Percentiles rank a stretch among this genome's conserved stretches.
Conservation (phyloP, 768 basidiomycete genomes). For the Termitomyces sp. region DNA sequence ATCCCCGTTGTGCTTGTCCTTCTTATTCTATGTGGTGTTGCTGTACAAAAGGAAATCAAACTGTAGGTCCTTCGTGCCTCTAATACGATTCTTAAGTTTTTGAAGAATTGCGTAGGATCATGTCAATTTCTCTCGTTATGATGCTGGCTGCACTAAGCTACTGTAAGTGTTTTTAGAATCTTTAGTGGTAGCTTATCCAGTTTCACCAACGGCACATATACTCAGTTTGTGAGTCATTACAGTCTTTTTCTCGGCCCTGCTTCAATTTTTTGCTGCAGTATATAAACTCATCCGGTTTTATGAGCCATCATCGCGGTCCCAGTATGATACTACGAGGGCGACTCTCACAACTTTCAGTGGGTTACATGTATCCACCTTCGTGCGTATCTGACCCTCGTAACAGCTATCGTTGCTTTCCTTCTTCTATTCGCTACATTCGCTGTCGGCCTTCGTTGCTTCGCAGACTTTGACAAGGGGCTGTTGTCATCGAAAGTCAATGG, state of each 20-base stretch:
- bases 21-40: conserved; percentile 57
- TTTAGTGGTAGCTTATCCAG: background rate
- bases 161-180: conserved; percentile 46
- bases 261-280: conserved; percentile 33
- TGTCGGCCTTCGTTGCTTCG: conserved; percentile 73
- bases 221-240: conserved; percentile 33
- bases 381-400: background rate
- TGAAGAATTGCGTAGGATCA: conserved; percentile 41
- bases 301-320: conserved; percentile 42
- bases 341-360: conserved; percentile 80
- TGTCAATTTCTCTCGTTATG: conserved; percentile 63
- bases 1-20: conserved; percentile 74
- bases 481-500: conserved; percentile 66
- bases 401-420: conserved; percentile 74
- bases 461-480: conserved; percentile 80
- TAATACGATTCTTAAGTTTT: background rate
- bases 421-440: conserved; percentile 69
- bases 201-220: background rate
- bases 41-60: conserved; percentile 78
- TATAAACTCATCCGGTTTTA: conserved; percentile 87
- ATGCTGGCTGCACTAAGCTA: conserved; percentile 77
- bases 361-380: conserved; percentile 15
- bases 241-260: background rate
- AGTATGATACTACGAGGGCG: conserved; percentile 70
- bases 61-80: conserved; percentile 37